Conservation (phyloP, 2,329 filamentous ascomycete genomes). For the Dactylellina haptotyla region DNA sequence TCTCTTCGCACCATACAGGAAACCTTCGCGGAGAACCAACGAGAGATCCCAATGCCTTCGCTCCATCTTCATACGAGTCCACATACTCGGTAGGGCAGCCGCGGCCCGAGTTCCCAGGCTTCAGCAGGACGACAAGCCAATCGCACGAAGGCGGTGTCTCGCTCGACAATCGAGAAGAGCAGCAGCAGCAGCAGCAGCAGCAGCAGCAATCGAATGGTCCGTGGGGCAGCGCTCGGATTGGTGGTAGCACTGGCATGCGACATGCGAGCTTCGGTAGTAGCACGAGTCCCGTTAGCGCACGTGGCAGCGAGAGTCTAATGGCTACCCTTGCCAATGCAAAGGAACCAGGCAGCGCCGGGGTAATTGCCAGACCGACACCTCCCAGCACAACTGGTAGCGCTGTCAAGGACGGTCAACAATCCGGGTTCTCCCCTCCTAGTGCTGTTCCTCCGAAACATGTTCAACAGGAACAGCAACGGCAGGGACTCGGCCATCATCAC, state of each 20-base stretch:
- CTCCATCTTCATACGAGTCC: constrained; percentile 50
- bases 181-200: too few species aligned
- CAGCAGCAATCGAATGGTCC: constrained; percentile 35
- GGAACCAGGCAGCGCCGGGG: constrained; percentile 47
- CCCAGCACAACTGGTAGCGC: constrained; percentile 54
- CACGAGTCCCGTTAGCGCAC: constrained; percentile 53
- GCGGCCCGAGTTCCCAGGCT: constrained; percentile 39
- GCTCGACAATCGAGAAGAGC: constrained; percentile 43
- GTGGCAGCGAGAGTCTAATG: constrained; percentile 49
- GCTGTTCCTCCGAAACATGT: constrained; percentile 48
- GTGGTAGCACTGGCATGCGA: constrained; percentile 51
- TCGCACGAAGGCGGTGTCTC: constrained; percentile 51
- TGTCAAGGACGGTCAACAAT: constrained; percentile 45
- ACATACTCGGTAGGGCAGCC: constrained; percentile 50
- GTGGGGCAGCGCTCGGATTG: constrained; percentile 51
- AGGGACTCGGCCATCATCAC: constrained; percentile 45
- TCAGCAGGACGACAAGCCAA: constrained; percentile 45
- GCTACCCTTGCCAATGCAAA: constrained; percentile 46
- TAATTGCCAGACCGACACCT: constrained; percentile 50
- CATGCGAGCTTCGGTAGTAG: constrained; percentile 52
- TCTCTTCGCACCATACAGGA: constrained; percentile 45
- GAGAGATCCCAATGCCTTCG: constrained; percentile 47
- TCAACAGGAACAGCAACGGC: constrained; percentile 51
- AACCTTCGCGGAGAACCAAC: constrained; percentile 33
- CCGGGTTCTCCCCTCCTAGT: constrained; percentile 45